phyloP scores from a whole-genome alignment of 805 yeast genomes.

The Zygoascus tannicola region DNA sequence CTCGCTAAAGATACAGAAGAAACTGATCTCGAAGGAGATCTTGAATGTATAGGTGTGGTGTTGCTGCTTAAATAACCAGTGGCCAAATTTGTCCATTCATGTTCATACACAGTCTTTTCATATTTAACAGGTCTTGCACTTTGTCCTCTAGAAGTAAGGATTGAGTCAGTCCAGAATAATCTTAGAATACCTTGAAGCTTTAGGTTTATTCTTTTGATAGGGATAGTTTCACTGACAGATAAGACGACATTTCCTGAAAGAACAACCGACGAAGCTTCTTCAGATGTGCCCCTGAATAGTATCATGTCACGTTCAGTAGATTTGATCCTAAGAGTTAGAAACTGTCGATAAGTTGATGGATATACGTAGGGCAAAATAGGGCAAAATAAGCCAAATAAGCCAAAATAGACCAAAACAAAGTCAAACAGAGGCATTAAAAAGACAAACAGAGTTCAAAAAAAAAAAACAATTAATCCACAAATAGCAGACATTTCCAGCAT shows the following conservation, averaged over 20 bases:
- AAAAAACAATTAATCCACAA: too few species aligned
- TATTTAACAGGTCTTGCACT: constrained; percentile 27
- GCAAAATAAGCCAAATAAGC: too few species aligned
- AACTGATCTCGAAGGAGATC: not conserved
- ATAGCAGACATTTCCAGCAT: too few species aligned
- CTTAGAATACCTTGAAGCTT: constrained; percentile 59
- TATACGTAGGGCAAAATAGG: too few species aligned
- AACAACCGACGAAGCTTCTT: constrained; percentile 67
- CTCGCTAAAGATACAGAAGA: not conserved
- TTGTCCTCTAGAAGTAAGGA: constrained; percentile 31
- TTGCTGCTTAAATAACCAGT: constrained; percentile 5
- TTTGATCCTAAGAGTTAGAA: constrained; percentile 36
- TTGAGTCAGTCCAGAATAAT: constrained; percentile 53
- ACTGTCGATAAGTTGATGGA: too few species aligned
- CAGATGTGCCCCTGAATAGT: constrained; percentile 66
- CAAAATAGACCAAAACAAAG: too few species aligned
- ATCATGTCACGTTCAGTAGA: constrained; percentile 70
- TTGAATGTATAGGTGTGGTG: not conserved
- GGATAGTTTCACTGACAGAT: constrained; percentile 64
- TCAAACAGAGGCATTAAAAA: too few species aligned
- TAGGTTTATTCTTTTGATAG: constrained; percentile 54
- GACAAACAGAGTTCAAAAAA: too few species aligned
- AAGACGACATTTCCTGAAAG: constrained; percentile 72
- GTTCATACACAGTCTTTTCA: constrained; percentile 62
- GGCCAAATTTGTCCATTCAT: constrained; percentile 65